Conservation (phyloP, 2,329 filamentous ascomycete species). For the Juglanconis oblonga region DNA sequence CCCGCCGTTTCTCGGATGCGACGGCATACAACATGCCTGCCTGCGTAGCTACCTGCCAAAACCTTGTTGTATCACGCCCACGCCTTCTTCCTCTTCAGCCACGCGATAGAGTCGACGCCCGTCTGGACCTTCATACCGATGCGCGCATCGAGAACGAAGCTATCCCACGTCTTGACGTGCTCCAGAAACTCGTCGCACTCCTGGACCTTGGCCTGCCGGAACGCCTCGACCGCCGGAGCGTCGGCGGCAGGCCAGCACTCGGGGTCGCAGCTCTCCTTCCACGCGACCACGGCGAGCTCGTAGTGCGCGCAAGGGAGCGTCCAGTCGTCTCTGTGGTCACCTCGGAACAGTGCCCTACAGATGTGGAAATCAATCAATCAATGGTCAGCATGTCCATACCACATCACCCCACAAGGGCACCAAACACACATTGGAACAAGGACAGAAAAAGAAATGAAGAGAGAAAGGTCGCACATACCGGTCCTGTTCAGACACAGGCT, state of each 20-base stretch:
- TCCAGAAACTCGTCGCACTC: slow-evolving; percentile 65
- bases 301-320: slow-evolving; percentile 74
- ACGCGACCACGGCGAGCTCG: slow-evolving; percentile 79
- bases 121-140: slow-evolving; percentile 72
- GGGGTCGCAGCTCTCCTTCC: slow-evolving; percentile 61
- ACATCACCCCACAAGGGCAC: background rate
- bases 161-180: slow-evolving; percentile 67
- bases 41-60: background rate
- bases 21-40: too few relatives aligned
- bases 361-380: slow-evolving; percentile 7
- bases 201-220: slow-evolving; percentile 47
- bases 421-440: background rate
- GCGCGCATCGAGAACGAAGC: slow-evolving; percentile 70
- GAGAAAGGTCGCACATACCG: slow-evolving; percentile 37
- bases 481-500: slow-evolving; percentile 64
- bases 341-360: slow-evolving; percentile 52
- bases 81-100: slow-evolving; percentile 45
- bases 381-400: background rate
- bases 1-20: too few relatives aligned
- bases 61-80: slow-evolving; percentile 20
- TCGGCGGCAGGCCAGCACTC: slow-evolving; percentile 25
- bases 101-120: slow-evolving; percentile 62
- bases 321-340: slow-evolving; percentile 65
- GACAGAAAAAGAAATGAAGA: background rate
- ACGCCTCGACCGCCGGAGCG: slow-evolving; percentile 29